A percentile compares a stretch with the other conserved stretches of the same genome.
phyloP scores from a whole-genome alignment of 192 early-diverging fungal species.

The Linnemannia zychae region DNA sequence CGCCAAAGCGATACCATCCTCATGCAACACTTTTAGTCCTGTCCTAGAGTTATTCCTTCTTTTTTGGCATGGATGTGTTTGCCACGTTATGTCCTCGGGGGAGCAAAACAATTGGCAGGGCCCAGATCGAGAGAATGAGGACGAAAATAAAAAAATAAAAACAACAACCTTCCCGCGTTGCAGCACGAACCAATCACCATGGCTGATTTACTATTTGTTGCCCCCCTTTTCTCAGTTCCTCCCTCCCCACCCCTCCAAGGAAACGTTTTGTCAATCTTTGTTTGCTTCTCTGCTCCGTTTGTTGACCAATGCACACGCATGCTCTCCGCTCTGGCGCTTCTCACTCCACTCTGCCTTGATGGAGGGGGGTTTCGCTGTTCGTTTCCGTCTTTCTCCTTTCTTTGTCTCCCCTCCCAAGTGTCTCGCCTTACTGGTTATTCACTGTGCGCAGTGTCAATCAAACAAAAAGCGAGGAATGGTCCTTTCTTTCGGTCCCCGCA shows the following conservation, averaged over 20 bases:
- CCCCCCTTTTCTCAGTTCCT: neutral
- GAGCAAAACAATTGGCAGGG: neutral
- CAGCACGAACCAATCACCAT: neutral
- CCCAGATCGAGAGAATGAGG: neutral
- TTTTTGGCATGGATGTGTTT: neutral
- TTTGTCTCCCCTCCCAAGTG: neutral
- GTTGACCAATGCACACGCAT: neutral
- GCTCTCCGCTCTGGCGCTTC: neutral
- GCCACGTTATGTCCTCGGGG: neutral
- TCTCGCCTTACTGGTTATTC: neutral
- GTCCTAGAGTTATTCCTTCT: neutral
- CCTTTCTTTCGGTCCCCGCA: slow-evolving; percentile 8
- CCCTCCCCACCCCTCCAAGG: neutral
- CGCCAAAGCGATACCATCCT: neutral
- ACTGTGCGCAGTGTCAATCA: neutral
- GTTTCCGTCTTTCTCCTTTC: neutral
- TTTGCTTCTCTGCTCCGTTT: neutral
- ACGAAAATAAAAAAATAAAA: neutral
- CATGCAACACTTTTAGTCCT: neutral
- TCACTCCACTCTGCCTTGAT: neutral
- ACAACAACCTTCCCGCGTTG: neutral
- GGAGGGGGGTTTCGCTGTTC: neutral
- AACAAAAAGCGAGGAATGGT: neutral
- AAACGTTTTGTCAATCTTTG: neutral
- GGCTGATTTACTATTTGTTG: neutral